These are phyloP conservation scores for Aegilops bicornis DNA, from an alignment of 176 grass and related monocot genomes.

Conservation along the genomic window DNA sequence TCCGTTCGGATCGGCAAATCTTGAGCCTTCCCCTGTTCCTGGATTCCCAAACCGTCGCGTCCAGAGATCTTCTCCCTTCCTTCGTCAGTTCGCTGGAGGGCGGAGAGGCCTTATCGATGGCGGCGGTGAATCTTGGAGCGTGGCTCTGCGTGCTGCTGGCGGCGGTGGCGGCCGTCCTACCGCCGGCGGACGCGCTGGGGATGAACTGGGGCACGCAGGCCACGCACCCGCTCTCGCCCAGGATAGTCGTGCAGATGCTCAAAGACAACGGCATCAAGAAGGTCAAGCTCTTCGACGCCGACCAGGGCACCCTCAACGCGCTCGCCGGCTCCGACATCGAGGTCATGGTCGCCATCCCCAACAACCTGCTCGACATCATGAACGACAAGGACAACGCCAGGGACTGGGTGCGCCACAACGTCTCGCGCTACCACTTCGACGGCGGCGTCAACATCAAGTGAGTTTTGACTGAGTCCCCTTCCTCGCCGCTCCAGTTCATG, in stretches of 20 bases:
- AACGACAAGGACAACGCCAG: slow-evolving; percentile 55
- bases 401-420: slow-evolving; percentile 67
- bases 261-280: slow-evolving; percentile 75
- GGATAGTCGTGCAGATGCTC: slow-evolving; percentile 64
- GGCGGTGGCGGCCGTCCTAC: neutral
- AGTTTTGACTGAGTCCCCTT: neutral
- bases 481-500: neutral
- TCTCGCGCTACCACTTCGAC: slow-evolving; percentile 68
- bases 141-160: slow-evolving; percentile 28
- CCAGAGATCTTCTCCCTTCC: neutral
- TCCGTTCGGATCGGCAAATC: neutral
- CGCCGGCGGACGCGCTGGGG: slow-evolving; percentile 50
- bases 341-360: slow-evolving; percentile 91
- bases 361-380: slow-evolving; percentile 61
- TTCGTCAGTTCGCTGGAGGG: neutral
- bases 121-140: neutral
- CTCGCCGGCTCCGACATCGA: slow-evolving; percentile 69
- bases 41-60: neutral
- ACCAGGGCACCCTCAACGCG: slow-evolving; percentile 55
- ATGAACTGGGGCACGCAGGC: slow-evolving; percentile 94
- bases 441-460: slow-evolving; percentile 81
- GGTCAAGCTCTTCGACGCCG: slow-evolving; percentile 93
- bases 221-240: slow-evolving; percentile 59
- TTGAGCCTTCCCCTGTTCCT: neutral
- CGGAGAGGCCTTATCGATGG: neutral